These are phyloP conservation scores for Lentinula detonsa DNA, from an alignment of 768 basidiomycete genomes.

Conservation along the genomic window DNA sequence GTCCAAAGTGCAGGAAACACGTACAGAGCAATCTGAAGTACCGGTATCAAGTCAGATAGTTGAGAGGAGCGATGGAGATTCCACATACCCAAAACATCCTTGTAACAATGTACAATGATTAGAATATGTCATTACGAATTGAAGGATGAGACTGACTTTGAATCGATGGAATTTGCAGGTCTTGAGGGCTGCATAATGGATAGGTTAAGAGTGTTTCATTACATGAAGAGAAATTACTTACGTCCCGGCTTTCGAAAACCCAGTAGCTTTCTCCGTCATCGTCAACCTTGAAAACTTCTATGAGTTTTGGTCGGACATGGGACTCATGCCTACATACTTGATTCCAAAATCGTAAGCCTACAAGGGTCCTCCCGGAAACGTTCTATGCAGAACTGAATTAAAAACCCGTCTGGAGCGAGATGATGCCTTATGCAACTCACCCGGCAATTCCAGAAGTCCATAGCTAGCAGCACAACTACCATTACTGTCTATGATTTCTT, in stretches of 20 bases:
- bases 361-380: slow-evolving; percentile 87
- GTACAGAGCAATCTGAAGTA: slow-evolving; percentile 75
- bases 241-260: slow-evolving; percentile 98
- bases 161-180: slow-evolving; percentile 84
- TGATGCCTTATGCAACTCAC: slow-evolving; percentile 24
- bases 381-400: slow-evolving; percentile 47
- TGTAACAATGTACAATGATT: not conserved
- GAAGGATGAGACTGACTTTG: slow-evolving; percentile 51
- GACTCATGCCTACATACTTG: slow-evolving; percentile 42
- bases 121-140: slow-evolving; percentile 1
- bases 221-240: slow-evolving; percentile 30
- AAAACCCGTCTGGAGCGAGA: not conserved
- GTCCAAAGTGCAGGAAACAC: slow-evolving; percentile 86
- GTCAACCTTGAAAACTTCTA: slow-evolving; percentile 57
- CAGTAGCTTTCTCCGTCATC: slow-evolving; percentile 95
- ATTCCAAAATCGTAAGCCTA: slow-evolving; percentile 97
- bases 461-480: slow-evolving; percentile 89
- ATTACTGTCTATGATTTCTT: slow-evolving; percentile 60
- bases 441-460: slow-evolving; percentile 99
- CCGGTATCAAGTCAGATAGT: not conserved
- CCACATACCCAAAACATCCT: slow-evolving; percentile 89
- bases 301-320: not conserved
- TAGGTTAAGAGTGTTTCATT: not conserved
- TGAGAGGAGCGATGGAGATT: slow-evolving; percentile 4
- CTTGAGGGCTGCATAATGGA: slow-evolving; percentile 59